Percentiles rank a stretch among this genome's conserved stretches.
phyloP scores from a whole-genome alignment of 179 eudicot species.

The Beta lomatogona region DNA sequence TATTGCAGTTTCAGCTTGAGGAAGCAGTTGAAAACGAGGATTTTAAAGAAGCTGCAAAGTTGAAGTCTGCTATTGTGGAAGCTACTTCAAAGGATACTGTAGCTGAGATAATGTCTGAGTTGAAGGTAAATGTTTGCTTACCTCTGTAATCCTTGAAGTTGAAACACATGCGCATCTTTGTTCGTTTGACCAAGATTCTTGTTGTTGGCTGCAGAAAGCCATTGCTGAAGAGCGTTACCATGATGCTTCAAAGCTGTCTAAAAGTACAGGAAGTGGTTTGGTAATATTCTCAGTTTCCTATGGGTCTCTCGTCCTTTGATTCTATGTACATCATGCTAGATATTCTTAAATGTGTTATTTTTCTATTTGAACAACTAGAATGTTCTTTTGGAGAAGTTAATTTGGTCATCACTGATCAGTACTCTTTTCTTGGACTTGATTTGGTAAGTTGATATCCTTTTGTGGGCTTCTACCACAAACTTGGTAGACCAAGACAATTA shows the following conservation, averaged over 20 bases:
- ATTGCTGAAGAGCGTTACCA: constrained; percentile 86
- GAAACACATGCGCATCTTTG: constrained; percentile 1
- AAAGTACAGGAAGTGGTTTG: constrained; percentile 85
- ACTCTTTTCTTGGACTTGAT: background rate
- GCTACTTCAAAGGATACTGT: constrained; percentile 78
- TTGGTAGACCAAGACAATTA: background rate
- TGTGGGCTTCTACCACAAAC: background rate
- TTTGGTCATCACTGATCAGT: background rate
- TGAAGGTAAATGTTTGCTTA: constrained; percentile 53
- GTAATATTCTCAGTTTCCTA: constrained; percentile 42
- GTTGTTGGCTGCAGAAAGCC: constrained; percentile 60
- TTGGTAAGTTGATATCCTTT: background rate
- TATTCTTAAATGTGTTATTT: no score
- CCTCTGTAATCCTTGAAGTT: background rate
- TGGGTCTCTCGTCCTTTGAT: background rate
- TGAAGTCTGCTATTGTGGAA: constrained; percentile 72
- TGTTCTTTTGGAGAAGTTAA: background rate
- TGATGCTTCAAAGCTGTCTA: constrained; percentile 90
- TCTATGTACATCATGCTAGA: background rate
- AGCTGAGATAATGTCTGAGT: constrained; percentile 78
- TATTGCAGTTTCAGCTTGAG: constrained; percentile 84
- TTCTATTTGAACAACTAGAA: background rate
- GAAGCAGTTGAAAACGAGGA: constrained; percentile 92
- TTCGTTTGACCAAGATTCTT: constrained; percentile 13
- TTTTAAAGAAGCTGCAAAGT: constrained; percentile 85